Evolutionary conservation across 2,329 filamentous ascomycete species (phyloP).

Genomic region (Paecilomyces sp.): DNA sequence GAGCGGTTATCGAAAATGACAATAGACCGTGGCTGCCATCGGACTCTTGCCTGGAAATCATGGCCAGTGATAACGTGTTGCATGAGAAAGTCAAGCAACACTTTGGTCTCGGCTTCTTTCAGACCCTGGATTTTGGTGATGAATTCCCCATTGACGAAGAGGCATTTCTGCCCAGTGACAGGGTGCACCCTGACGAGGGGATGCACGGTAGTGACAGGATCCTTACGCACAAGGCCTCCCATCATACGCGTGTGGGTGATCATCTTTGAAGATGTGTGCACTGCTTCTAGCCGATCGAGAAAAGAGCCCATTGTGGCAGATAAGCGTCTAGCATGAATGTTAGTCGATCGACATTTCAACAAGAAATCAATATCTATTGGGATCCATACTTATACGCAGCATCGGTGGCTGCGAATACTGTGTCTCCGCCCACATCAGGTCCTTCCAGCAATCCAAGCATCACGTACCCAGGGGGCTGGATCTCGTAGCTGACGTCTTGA

Average conservation of each 20-base stretch:
- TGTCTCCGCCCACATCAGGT: constrained; percentile 45
- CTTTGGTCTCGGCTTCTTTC: constrained; percentile 40
- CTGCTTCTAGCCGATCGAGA: constrained; percentile 26
- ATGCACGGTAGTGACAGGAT: constrained; percentile 38
- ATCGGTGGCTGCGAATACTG: constrained; percentile 39
- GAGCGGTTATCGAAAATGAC: constrained; percentile 46
- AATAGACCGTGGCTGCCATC: constrained; percentile 44
- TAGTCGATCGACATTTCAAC: background rate
- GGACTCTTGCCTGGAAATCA: constrained; percentile 42
- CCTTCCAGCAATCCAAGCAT: constrained; percentile 43
- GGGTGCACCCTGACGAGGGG: constrained; percentile 43
- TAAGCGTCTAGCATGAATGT: constrained; percentile 26
- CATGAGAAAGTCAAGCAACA: constrained; percentile 42
- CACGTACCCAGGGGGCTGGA: constrained; percentile 41
- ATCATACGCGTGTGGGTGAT: constrained; percentile 34
- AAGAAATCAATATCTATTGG: constrained; percentile 1
- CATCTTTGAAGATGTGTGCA: constrained; percentile 39
- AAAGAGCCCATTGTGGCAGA: constrained; percentile 43
- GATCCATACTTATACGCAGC: constrained; percentile 37
- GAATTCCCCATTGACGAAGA: constrained; percentile 45
- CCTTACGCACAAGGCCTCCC: constrained; percentile 38
- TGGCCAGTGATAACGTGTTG: constrained; percentile 41
- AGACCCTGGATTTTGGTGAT: constrained; percentile 41
- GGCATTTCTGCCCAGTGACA: constrained; percentile 41
- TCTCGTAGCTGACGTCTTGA: constrained; percentile 44